phyloP scores from a whole-genome alignment of 2,329 filamentous ascomycete species.

The Chaetomiaceae sp. region DNA sequence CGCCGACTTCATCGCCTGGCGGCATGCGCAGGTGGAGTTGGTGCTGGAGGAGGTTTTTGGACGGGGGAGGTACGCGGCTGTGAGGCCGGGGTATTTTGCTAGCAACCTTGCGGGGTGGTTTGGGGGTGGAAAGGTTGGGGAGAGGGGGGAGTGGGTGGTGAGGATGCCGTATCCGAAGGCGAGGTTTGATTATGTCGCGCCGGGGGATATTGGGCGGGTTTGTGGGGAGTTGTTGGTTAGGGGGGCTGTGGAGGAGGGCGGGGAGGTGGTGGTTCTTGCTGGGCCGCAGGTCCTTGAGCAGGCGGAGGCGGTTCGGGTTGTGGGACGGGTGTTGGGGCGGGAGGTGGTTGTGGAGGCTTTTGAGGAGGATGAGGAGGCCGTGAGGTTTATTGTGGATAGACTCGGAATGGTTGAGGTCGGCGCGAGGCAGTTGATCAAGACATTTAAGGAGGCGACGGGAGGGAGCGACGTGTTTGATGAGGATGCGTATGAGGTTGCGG shows the following conservation, averaged over 20 bases:
- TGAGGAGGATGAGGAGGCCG: slow-evolving; percentile 1
- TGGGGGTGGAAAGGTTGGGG: slow-evolving; percentile 27
- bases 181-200: slow-evolving; percentile 37
- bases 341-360: background rate
- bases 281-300: background rate
- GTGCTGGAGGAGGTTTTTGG: slow-evolving; percentile 39
- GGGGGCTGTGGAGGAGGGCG: background rate
- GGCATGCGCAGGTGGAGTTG: slow-evolving; percentile 42
- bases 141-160: slow-evolving; percentile 28
- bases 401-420: background rate
- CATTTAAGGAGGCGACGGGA: background rate
- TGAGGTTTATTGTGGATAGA: background rate
- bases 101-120: slow-evolving; percentile 40
- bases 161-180: slow-evolving; percentile 30
- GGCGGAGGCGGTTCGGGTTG: background rate
- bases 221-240: slow-evolving; percentile 34
- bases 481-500: background rate
- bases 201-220: slow-evolving; percentile 42
- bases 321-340: background rate
- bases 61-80: slow-evolving; percentile 32
- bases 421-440: background rate
- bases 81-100: slow-evolving; percentile 41
- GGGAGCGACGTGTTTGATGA: background rate
- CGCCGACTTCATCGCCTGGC: slow-evolving; percentile 33
- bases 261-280: background rate